Evolutionary conservation across 352 stramenopile genomes (phyloP).

Genomic region (Discostella stelligera): DNA sequence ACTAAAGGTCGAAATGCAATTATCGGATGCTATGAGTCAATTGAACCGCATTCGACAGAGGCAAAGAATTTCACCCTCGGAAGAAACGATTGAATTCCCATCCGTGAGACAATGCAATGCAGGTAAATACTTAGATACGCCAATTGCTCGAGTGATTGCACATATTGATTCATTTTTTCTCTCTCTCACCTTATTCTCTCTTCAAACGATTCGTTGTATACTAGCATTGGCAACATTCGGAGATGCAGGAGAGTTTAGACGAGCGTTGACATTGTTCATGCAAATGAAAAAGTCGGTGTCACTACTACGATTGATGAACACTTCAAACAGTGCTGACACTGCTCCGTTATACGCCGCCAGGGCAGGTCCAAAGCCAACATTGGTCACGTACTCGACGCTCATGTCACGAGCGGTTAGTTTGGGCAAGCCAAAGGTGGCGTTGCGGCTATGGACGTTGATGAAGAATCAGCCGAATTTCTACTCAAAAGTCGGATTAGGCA

Average conservation of each 20-base stretch:
- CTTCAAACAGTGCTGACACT: not conserved
- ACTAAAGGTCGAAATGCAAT: conserved; percentile 78
- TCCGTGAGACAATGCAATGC: conserved; percentile 73
- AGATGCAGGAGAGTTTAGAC: conserved; percentile 64
- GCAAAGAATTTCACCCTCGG: conserved; percentile 2
- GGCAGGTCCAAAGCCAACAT: conserved; percentile 52
- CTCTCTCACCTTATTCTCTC: not conserved
- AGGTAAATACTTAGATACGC: not conserved
- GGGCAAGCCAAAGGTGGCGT: conserved; percentile 69
- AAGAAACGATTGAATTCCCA: conserved; percentile 50
- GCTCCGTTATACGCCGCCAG: not conserved
- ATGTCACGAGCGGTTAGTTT: conserved; percentile 77
- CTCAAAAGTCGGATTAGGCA: conserved; percentile 30
- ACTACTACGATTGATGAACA: conserved; percentile 26
- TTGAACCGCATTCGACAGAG: conserved; percentile 10
- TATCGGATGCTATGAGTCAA: conserved; percentile 29
- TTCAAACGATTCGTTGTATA: not conserved
- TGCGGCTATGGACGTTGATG: conserved; percentile 79
- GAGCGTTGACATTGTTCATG: conserved; percentile 70
- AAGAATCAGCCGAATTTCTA: conserved; percentile 65
- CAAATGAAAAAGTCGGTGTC: conserved; percentile 73
- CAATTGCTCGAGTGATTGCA: not conserved
- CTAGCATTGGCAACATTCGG: conserved; percentile 73
- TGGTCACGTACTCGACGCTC: conserved; percentile 81
- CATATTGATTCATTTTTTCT: not conserved